Evolutionary conservation across 2,329 filamentous ascomycete genomes (phyloP).

Genomic region (Coniochaeta ligniaria): DNA sequence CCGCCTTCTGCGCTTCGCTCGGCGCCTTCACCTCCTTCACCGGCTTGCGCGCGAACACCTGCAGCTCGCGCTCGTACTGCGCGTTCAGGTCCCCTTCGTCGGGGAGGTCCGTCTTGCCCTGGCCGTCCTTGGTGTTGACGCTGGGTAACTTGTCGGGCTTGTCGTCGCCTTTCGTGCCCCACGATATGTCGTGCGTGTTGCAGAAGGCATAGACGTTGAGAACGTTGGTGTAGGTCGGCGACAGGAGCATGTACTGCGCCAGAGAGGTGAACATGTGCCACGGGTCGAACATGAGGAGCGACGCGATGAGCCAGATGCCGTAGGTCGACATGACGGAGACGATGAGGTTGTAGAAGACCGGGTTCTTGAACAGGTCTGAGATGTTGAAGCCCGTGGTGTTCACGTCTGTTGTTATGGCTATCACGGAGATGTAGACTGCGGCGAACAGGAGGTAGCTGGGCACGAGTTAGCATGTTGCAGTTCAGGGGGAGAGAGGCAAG

Average conservation of each 20-base stretch:
- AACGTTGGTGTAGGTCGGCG: conserved; percentile 95
- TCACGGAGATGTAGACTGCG: conserved; percentile 87
- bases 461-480: conserved; percentile 8
- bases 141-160: conserved; percentile 86
- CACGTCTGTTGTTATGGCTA: conserved; percentile 70
- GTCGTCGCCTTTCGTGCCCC: conserved; percentile 97
- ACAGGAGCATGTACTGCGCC: conserved; percentile 88
- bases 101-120: conserved; percentile 88
- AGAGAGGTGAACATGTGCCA: conserved; percentile 99
- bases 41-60: conserved; percentile 66
- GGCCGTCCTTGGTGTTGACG: conserved; percentile 81
- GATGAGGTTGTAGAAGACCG: conserved; percentile 87
- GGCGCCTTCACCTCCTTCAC: conserved; percentile 62
- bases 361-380: conserved; percentile 71
- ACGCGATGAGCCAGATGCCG: conserved; percentile 85
- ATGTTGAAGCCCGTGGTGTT: conserved; percentile 58
- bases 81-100: conserved; percentile 94
- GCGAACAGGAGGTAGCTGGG: conserved; percentile 83
- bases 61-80: conserved; percentile 83
- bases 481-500: not conserved
- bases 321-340: conserved; percentile 90
- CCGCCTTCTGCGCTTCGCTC: conserved; percentile 48
- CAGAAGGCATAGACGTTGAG: conserved; percentile 99
- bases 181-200: conserved; percentile 95
- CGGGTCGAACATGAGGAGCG: conserved; percentile 91